phyloP scores from a whole-genome alignment of 495 filamentous ascomycete species.

The Penicillium tannophilum region DNA sequence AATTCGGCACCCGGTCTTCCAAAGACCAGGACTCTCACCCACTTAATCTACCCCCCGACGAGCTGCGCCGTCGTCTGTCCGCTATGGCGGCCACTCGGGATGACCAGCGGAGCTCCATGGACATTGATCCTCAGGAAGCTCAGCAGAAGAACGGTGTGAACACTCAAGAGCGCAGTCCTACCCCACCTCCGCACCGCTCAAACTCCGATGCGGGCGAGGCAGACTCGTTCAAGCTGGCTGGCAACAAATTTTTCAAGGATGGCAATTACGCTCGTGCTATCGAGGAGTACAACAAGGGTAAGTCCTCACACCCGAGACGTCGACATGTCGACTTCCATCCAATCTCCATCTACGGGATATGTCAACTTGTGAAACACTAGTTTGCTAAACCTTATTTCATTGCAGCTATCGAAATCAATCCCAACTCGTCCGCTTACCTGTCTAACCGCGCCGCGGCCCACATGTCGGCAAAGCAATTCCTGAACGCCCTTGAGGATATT shows the following conservation, averaged over 20 bases:
- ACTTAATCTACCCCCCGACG: slow-evolving; percentile 83
- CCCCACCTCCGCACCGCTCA: slow-evolving; percentile 77
- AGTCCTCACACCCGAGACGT: slow-evolving; percentile 14
- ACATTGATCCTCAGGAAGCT: slow-evolving; percentile 68
- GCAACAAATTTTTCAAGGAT: slow-evolving; percentile 96
- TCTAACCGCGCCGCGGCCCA: slow-evolving; percentile 94
- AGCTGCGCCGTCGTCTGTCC: slow-evolving; percentile 70
- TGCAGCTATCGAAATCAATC: slow-evolving; percentile 74
- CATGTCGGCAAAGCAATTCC: slow-evolving; percentile 78
- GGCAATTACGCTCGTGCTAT: slow-evolving; percentile 84
- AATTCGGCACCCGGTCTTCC: slow-evolving; percentile 44
- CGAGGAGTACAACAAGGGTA: slow-evolving; percentile 93
- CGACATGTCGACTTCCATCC: neutral
- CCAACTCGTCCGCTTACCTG: slow-evolving; percentile 78
- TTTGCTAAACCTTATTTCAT: slow-evolving; percentile 13
- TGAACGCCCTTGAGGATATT: slow-evolving; percentile 82
- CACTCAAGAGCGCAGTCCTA: slow-evolving; percentile 61
- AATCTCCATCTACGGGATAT: neutral
- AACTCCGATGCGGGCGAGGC: slow-evolving; percentile 67
- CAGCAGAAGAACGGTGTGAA: slow-evolving; percentile 53
- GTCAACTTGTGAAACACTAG: neutral
- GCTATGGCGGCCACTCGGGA: slow-evolving; percentile 69
- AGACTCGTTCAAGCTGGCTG: slow-evolving; percentile 85
- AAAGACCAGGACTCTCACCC: slow-evolving; percentile 75
- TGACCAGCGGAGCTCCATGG: slow-evolving; percentile 66